Percentiles rank a stretch among this genome's conserved stretches.
phyloP scores from a whole-genome alignment of 1,139 yeast species.

The Pichia sp. region DNA sequence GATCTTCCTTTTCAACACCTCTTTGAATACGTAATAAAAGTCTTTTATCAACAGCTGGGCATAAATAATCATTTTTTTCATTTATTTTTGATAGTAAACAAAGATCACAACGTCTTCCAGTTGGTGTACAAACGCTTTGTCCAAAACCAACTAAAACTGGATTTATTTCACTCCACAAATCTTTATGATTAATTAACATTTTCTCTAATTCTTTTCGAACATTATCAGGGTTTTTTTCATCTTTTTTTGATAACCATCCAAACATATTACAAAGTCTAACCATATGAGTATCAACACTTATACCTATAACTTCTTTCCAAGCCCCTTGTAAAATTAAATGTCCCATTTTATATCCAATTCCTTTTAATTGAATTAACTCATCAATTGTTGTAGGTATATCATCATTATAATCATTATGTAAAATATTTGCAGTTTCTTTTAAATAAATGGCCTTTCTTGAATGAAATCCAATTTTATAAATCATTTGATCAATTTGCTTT shows the following conservation, averaged over 20 bases:
- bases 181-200: constrained; percentile 57
- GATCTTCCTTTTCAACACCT: constrained; percentile 15
- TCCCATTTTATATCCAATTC: constrained; percentile 97
- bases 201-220: constrained; percentile 62
- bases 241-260: constrained; percentile 57
- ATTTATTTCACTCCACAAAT: constrained; percentile 77
- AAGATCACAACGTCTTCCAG: constrained; percentile 66
- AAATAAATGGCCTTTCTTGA: constrained; percentile 69
- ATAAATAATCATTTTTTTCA: constrained; percentile 30
- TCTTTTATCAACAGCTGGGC: constrained; percentile 46
- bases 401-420: constrained; percentile 45
- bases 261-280: constrained; percentile 78
- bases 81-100: constrained; percentile 46
- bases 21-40: constrained; percentile 32
- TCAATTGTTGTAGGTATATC: constrained; percentile 69
- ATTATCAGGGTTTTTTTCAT: constrained; percentile 59
- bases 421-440: constrained; percentile 51
- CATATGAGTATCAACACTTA: constrained; percentile 92
- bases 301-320: constrained; percentile 70
- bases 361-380: constrained; percentile 68
- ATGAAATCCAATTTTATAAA: constrained; percentile 86
- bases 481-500: constrained; percentile 52
- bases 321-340: constrained; percentile 73
- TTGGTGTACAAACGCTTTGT: constrained; percentile 76
- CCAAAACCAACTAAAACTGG: constrained; percentile 92